These are phyloP conservation scores for Leptosphaerulina australis DNA, from an alignment of 2,329 filamentous ascomycete species.

Conservation along the genomic window DNA sequence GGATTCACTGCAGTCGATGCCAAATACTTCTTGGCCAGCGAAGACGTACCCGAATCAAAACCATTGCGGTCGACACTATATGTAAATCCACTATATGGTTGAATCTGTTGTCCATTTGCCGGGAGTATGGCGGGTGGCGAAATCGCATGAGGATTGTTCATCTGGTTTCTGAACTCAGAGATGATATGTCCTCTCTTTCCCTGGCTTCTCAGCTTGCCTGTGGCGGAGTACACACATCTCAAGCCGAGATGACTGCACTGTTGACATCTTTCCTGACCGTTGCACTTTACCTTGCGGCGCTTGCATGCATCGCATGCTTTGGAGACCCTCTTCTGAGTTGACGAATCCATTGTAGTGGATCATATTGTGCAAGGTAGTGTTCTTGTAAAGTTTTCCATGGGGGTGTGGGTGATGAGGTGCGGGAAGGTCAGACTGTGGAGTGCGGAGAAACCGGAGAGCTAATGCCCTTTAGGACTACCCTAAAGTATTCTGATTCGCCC, in stretches of 20 bases:
- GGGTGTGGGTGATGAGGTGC: slow-evolving; percentile 17
- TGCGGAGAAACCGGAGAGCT: slow-evolving; percentile 20
- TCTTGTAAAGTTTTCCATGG: slow-evolving; percentile 13
- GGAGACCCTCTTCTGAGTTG: slow-evolving; percentile 41
- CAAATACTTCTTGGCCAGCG: background rate
- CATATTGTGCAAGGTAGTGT: slow-evolving; percentile 23
- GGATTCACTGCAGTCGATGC: too few relatives aligned
- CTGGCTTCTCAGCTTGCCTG: slow-evolving; percentile 47
- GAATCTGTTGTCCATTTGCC: slow-evolving; percentile 21
- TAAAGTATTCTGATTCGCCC: slow-evolving; percentile 5
- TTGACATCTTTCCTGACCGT: slow-evolving; percentile 53
- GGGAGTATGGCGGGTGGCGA: slow-evolving; percentile 37
- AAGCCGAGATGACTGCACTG: slow-evolving; percentile 51
- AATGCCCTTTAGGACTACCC: slow-evolving; percentile 8
- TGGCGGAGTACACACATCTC: slow-evolving; percentile 53
- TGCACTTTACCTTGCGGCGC: slow-evolving; percentile 55
- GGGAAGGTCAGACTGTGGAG: slow-evolving; percentile 17
- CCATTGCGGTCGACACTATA: slow-evolving; percentile 24
- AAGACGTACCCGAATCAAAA: slow-evolving; percentile 29
- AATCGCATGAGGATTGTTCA: slow-evolving; percentile 20
- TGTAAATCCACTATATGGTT: slow-evolving; percentile 20
- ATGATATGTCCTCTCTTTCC: slow-evolving; percentile 51
- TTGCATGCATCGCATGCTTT: slow-evolving; percentile 57
- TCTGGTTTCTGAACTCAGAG: slow-evolving; percentile 49
- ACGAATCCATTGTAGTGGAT: slow-evolving; percentile 34